Percentiles rank a stretch among this genome's conserved stretches.
Evolutionary conservation across 2,329 filamentous ascomycete genomes (phyloP).

Genomic region (Fusarium scirpi): DNA sequence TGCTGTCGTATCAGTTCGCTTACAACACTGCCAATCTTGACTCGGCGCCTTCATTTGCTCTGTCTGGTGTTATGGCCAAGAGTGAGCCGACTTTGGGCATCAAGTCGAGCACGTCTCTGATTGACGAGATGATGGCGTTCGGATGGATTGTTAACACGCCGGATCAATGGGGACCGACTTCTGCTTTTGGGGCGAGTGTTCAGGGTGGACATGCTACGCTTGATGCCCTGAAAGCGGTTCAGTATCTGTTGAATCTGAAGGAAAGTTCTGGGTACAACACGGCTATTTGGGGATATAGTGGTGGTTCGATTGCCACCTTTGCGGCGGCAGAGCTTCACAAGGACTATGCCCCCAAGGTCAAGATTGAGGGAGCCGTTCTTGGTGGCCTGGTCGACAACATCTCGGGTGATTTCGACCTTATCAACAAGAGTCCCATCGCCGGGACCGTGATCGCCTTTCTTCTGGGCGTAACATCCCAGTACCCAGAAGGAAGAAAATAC

Average conservation of each 20-base stretch:
- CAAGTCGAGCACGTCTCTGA: slow-evolving; percentile 18
- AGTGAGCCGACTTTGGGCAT: slow-evolving; percentile 21
- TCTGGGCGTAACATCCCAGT: slow-evolving; percentile 37
- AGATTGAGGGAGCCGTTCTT: slow-evolving; percentile 19
- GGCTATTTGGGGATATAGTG: slow-evolving; percentile 41
- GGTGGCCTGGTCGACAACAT: slow-evolving; percentile 40
- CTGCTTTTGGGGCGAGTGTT: slow-evolving; percentile 56
- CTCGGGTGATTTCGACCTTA: slow-evolving; percentile 9
- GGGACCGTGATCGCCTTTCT: slow-evolving; percentile 23
- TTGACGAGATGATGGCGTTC: slow-evolving; percentile 14
- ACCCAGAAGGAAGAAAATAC: slow-evolving; percentile 25
- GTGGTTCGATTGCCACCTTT: slow-evolving; percentile 35
- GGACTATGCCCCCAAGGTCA: slow-evolving; percentile 29
- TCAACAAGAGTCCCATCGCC: slow-evolving; percentile 35
- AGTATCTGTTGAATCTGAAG: slow-evolving; percentile 27
- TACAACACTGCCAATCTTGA: slow-evolving; percentile 41
- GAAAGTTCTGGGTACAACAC: neutral
- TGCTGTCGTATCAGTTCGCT: slow-evolving; percentile 40
- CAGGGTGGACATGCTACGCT: slow-evolving; percentile 57
- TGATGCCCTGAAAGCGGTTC: slow-evolving; percentile 55
- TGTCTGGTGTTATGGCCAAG: slow-evolving; percentile 20
- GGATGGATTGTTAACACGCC: slow-evolving; percentile 49
- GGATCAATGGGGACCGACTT: slow-evolving; percentile 58
- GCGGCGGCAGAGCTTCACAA: slow-evolving; percentile 33
- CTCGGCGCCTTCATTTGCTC: slow-evolving; percentile 30